Evolutionary conservation across 164 flowering plant genomes (phyloP).

Genomic region (Sextonia rubra): DNA sequence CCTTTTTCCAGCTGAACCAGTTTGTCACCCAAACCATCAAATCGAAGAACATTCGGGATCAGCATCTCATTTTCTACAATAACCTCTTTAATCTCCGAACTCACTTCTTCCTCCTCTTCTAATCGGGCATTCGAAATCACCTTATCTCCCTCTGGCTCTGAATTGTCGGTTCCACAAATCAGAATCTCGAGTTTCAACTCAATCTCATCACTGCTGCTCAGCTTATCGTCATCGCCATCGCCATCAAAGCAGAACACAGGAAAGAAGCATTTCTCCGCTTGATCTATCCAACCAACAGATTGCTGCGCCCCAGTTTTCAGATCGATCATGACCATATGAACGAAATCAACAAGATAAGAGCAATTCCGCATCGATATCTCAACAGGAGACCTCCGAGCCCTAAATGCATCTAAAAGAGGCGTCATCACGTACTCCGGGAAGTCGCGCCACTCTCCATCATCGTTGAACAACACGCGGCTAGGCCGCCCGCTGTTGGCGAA

Average conservation of each 20-base stretch:
- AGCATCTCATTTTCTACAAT: constrained; percentile 8
- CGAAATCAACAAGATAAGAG: constrained; percentile 11
- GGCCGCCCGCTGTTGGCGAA: constrained; percentile 18
- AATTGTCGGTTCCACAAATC: constrained; percentile 2
- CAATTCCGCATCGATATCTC: constrained; percentile 6
- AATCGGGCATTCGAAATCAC: neutral
- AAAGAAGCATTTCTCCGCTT: constrained; percentile 17
- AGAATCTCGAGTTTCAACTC: constrained; percentile 14
- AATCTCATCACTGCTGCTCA: neutral
- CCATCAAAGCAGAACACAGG: neutral
- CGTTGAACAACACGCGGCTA: constrained; percentile 8
- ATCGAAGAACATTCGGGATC: neutral
- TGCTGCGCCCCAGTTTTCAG: constrained; percentile 10
- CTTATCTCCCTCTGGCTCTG: neutral
- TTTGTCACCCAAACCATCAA: constrained; percentile 1
- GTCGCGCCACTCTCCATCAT: constrained; percentile 16
- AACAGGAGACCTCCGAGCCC: constrained; percentile 7
- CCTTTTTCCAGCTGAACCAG: constrained; percentile 9
- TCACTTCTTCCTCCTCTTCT: neutral
- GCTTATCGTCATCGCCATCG: neutral
- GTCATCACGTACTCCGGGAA: constrained; percentile 2
- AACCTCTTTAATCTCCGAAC: constrained; percentile 9
- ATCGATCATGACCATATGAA: constrained; percentile 15
- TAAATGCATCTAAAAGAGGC: constrained; percentile 5
- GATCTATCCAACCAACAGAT: constrained; percentile 23